Evolutionary conservation across 768 basidiomycete species (phyloP), one percentile per base, ranked within the genome.

Genomic region (Chalciporus sphaerocephalus): DNA sequence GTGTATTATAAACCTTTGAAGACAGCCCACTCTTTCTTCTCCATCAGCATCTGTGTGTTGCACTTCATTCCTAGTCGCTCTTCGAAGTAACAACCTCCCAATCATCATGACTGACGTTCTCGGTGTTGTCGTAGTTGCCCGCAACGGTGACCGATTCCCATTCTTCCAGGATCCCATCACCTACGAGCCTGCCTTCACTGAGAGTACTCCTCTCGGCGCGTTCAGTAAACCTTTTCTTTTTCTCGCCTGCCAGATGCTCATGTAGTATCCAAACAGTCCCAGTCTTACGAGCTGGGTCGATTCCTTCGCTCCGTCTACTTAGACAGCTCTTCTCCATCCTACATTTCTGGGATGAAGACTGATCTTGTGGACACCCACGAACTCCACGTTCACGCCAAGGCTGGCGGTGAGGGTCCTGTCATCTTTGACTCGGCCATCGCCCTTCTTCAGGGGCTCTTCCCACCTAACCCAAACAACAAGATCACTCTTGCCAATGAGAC

Each of bases 381-480:
- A 62, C 73, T 92, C 56, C 82, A 83, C 54, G 76, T 86, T 42
- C 82, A 81, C 51, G 87, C 85, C 64, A 92, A 92, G 69, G 83
- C 82, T 42, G 88, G 89, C 37, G 83, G 82, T 40, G 90, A 93
- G 61, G 89, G 90, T 38, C 73, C 80, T n/a, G 83, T 87, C 41
- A 88, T 92, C 54, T 87, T 89, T 65, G 89, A 92, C 73, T 86
- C 85, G 6, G 83, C 88, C 24, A 84, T 86, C 42, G 89, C 91
- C 23, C 72, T 91, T 42, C 77, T 91, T 33, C 92, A 93, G 67
- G 89, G 90, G 34, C 73, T 92, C 39, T 91, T 83, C 76, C 90
- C 90, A 18, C 88, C 90, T n/a, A 85, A 76, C 60, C 67, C 72
- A 9, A 72, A 76, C 28, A 86, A 87, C 68, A 81, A 77, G 59